Conservation (phyloP, 2,329 filamentous ascomycete species). For the Colletotrichum liriopes region DNA sequence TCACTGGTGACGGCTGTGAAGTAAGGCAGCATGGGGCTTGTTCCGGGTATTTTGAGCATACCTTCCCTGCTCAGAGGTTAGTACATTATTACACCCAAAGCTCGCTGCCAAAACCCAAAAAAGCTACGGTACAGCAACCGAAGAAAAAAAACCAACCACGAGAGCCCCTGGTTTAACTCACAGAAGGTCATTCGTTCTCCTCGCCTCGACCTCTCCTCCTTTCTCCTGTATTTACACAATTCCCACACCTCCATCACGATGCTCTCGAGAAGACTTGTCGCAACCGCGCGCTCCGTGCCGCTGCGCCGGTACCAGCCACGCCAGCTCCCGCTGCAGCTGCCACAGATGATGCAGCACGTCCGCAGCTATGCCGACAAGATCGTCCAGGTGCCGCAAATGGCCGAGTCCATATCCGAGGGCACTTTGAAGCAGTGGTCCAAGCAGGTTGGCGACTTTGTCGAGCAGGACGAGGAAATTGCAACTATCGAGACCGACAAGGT, state of each 20-base stretch:
- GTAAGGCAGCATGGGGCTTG: not conserved
- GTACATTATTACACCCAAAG: not conserved
- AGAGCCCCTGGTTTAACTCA: conserved; percentile 7
- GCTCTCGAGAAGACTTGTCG: conserved; percentile 61
- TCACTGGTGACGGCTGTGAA: not conserved
- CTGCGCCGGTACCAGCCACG: conserved; percentile 57
- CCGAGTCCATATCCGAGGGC: conserved; percentile 97
- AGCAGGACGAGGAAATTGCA: conserved; percentile 97
- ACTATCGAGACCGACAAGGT: conserved; percentile 99
- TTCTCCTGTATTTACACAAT: not conserved
- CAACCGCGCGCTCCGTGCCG: conserved; percentile 61
- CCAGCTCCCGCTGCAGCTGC: conserved; percentile 57
- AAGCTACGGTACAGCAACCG: not conserved
- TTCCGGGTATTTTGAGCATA: not conserved
- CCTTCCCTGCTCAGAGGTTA: not conserved
- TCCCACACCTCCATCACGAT: conserved; percentile 49
- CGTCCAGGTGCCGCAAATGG: conserved; percentile 97
- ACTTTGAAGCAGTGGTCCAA: conserved; percentile 97
- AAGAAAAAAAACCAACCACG: conserved; percentile 7
- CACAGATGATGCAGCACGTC: conserved; percentile 69
- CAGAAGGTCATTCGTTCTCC: not conserved
- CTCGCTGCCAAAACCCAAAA: not conserved
- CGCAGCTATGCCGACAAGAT: conserved; percentile 83
- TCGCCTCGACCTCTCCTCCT: not conserved
- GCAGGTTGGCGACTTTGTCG: conserved; percentile 91